These are phyloP conservation scores for Acacia acuminata DNA, from an alignment of 306 rosid species.

Conservation along the genomic window DNA sequence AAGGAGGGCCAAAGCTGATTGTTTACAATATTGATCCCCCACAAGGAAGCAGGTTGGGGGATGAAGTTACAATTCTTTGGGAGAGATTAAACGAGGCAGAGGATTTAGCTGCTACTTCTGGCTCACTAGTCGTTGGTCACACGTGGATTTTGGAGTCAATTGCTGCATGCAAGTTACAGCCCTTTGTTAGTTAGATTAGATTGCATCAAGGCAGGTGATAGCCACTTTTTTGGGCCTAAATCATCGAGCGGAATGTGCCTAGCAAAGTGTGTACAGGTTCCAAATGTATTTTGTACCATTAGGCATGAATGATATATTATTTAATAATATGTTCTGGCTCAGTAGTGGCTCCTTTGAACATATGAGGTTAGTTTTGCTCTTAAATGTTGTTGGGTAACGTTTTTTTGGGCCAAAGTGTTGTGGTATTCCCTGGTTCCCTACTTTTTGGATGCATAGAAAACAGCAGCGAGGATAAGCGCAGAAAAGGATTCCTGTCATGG, in stretches of 20 bases:
- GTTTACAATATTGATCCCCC: constrained; percentile 89
- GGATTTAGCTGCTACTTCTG: constrained; percentile 61
- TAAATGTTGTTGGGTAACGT: not conserved
- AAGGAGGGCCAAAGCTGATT: constrained; percentile 39
- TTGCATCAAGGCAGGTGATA: not conserved
- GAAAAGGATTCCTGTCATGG: not conserved
- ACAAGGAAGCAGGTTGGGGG: constrained; percentile 71
- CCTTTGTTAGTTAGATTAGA: constrained; percentile 54
- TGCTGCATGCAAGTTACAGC: constrained; percentile 70
- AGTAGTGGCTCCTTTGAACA: not conserved
- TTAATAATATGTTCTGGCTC: not conserved
- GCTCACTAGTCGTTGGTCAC: constrained; percentile 67
- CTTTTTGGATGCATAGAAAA: not conserved
- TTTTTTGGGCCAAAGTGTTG: not conserved
- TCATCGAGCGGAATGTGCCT: not conserved
- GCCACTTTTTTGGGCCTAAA: not conserved
- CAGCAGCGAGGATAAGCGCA: not conserved
- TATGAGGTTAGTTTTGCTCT: not conserved
- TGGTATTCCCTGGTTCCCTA: not conserved
- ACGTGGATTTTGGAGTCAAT: constrained; percentile 91
- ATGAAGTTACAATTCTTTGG: constrained; percentile 85
- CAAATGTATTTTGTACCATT: not conserved
- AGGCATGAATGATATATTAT: not conserved
- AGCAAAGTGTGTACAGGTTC: not conserved
- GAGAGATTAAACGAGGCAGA: constrained; percentile 75